phyloP scores from a whole-genome alignment of 371 early-diverging fungal genomes.

The Apophysomyces trapeziformis region DNA sequence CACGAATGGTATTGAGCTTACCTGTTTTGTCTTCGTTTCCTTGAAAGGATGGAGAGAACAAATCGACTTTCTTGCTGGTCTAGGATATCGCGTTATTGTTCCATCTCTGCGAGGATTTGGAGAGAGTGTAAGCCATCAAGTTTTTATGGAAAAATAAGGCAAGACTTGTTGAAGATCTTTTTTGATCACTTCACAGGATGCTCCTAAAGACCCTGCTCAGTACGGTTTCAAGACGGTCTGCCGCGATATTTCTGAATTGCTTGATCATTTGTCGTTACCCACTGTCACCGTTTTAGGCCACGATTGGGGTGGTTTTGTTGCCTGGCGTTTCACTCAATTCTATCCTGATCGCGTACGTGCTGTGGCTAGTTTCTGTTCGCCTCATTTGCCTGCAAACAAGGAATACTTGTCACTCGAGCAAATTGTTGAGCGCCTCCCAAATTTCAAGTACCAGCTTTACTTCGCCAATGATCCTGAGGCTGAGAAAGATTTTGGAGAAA shows the following conservation, averaged over 20 bases:
- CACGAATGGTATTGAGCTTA: neutral
- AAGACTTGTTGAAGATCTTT: constrained; percentile 7
- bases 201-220: constrained; percentile 48
- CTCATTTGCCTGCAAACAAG: constrained; percentile 54
- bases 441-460: constrained; percentile 62
- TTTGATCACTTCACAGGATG: constrained; percentile 32
- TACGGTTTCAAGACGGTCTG: constrained; percentile 63
- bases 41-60: constrained; percentile 74
- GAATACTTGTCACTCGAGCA: constrained; percentile 52
- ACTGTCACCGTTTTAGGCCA: constrained; percentile 75
- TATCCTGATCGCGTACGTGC: constrained; percentile 67
- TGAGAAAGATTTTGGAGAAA: constrained; percentile 43
- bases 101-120: constrained; percentile 75
- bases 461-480: constrained; percentile 41
- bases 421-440: constrained; percentile 57
- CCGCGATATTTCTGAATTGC: constrained; percentile 58
- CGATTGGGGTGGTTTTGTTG: constrained; percentile 78
- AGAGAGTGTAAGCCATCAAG: constrained; percentile 52
- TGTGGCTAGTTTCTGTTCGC: constrained; percentile 68
- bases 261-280: constrained; percentile 64
- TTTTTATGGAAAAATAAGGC: neutral
- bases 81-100: constrained; percentile 77
- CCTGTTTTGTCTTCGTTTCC: neutral
- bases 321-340: constrained; percentile 73
- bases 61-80: constrained; percentile 61